Conservation (phyloP, 306 rosid genomes). For the Argentina anserina region DNA sequence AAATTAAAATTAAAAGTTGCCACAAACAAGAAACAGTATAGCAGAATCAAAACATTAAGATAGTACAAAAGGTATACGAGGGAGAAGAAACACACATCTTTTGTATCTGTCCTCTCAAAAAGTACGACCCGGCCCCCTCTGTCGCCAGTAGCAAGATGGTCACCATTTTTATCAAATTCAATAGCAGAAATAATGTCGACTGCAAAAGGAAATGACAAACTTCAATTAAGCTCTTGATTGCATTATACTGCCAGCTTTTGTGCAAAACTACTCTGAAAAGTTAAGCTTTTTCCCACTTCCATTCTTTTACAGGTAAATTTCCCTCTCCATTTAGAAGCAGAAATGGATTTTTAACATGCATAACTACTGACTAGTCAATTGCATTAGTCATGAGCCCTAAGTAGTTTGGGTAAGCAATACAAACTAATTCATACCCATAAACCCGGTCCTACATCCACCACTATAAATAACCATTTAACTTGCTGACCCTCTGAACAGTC, state of each 20-base stretch:
- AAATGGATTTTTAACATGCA: background rate
- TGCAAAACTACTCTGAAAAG: background rate
- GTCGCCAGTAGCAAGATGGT: conserved; percentile 99
- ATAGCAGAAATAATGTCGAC: conserved; percentile 99
- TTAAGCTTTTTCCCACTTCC: background rate
- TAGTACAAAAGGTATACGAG: conserved; percentile 11
- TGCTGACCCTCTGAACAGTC: background rate
- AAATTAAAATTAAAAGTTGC: conserved; percentile 14
- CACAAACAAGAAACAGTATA: conserved; percentile 8
- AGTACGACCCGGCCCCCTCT: conserved; percentile 99
- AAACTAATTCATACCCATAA: background rate
- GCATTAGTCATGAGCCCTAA: background rate
- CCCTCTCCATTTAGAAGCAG: conserved; percentile 7
- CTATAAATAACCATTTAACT: background rate
- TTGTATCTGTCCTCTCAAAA: conserved; percentile 91
- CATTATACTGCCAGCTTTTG: background rate
- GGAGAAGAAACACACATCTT: conserved; percentile 60
- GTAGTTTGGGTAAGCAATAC: background rate
- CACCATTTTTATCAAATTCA: conserved; percentile 90
- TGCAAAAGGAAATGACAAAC: conserved; percentile 37
- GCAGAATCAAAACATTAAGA: conserved; percentile 14
- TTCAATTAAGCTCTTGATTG: conserved; percentile 18
- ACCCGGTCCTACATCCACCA: background rate
- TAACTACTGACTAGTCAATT: background rate
- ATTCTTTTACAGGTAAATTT: background rate